Percentiles rank a stretch among this genome's conserved stretches.
Conservation (phyloP, 768 basidiomycete genomes). For the Trichaptum fuscoviolaceum region DNA sequence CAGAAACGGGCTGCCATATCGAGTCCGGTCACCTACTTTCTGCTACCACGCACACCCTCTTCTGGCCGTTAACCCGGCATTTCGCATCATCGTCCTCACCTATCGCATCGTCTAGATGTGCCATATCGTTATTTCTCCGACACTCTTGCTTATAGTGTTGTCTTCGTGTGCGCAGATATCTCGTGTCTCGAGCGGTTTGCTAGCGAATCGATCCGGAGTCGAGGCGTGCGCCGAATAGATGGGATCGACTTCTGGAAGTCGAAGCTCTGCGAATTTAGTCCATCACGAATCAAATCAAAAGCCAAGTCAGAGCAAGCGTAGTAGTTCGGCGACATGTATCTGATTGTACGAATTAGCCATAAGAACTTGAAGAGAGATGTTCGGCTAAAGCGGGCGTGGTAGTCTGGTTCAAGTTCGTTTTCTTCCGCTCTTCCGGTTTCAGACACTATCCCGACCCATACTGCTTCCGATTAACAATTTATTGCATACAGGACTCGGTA, state of each 20-base stretch:
- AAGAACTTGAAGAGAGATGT: too few species aligned
- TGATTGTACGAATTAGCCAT: too few species aligned
- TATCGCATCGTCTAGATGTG: not conserved
- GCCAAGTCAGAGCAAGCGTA: not conserved
- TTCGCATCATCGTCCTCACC: not conserved
- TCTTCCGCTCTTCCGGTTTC: not conserved
- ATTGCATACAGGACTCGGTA: not conserved
- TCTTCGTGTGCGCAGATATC: not conserved
- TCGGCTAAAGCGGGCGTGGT: too few species aligned
- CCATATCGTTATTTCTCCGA: not conserved
- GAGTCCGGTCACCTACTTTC: not conserved
- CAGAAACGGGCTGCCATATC: not conserved
- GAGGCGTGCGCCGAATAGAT: not conserved
- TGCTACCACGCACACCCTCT: not conserved
- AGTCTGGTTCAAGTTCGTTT: not conserved
- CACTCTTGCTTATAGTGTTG: not conserved
- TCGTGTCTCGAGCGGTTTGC: not conserved
- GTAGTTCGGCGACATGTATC: not conserved
- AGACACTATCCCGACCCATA: not conserved
- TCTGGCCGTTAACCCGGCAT: not conserved
- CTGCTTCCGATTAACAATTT: not conserved
- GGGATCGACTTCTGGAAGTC: not conserved
- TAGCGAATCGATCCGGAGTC: constrained; percentile 1
- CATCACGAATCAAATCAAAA: not conserved
- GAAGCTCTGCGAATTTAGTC: not conserved